Evolutionary conservation across 192 early-diverging fungal species (phyloP).

Genomic region (Backusella liffmaniae): DNA sequence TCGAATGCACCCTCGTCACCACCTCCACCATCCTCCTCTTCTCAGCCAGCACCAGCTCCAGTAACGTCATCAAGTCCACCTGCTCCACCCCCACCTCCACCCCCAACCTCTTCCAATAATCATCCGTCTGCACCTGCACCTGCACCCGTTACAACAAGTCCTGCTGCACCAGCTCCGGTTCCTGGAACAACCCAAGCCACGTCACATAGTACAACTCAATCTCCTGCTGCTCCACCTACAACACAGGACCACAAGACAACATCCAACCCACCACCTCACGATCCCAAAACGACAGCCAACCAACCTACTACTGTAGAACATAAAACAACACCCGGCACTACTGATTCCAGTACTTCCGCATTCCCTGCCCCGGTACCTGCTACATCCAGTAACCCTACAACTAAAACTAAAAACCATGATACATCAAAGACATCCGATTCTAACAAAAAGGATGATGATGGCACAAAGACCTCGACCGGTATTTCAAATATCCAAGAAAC

Average conservation of each 20-base stretch:
- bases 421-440: background rate
- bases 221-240: background rate
- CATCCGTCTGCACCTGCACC: background rate
- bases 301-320: background rate
- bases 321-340: background rate
- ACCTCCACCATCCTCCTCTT: background rate
- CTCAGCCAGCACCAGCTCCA: conserved; percentile 1
- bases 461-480: background rate
- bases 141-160: background rate
- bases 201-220: background rate
- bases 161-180: background rate
- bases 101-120: background rate
- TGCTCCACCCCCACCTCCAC: background rate
- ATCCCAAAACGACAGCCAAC: background rate
- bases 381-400: conserved; percentile 3
- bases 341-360: background rate
- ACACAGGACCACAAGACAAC: background rate
- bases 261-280: background rate
- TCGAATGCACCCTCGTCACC: background rate
- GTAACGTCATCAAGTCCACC: background rate
- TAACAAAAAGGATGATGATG: background rate
- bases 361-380: background rate
- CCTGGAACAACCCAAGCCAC: background rate
- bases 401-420: background rate
- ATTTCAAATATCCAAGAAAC: background rate